Conservation (phyloP, 2,329 filamentous ascomycete species). For the Rasamsonia emersonii region DNA sequence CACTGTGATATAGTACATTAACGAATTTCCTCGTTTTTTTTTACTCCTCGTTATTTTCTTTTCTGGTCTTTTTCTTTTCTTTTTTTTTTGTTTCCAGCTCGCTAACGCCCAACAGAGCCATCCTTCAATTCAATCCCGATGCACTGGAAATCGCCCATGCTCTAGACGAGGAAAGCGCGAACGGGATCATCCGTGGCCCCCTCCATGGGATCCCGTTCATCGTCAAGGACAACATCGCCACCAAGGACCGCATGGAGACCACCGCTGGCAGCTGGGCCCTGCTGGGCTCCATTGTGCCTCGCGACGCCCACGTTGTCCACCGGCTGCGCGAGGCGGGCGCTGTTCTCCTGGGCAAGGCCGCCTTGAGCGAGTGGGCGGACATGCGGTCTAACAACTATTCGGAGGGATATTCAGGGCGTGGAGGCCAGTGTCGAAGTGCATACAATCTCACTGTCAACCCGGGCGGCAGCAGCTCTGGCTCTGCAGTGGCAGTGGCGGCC, state of each 20-base stretch:
- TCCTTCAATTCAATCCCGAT: slow-evolving; percentile 63
- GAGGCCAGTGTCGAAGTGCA: slow-evolving; percentile 55
- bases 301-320: slow-evolving; percentile 58
- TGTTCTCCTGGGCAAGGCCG: slow-evolving; percentile 62
- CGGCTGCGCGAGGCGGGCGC: slow-evolving; percentile 57
- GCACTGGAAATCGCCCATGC: slow-evolving; percentile 51
- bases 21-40: not conserved
- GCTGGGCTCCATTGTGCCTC: slow-evolving; percentile 55
- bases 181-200: slow-evolving; percentile 51
- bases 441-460: slow-evolving; percentile 63
- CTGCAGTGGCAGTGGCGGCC: slow-evolving; percentile 54
- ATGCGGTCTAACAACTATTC: slow-evolving; percentile 61
- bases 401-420: slow-evolving; percentile 57
- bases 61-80: not conserved
- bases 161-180: slow-evolving; percentile 52
- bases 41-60: not conserved
- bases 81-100: not conserved
- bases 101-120: slow-evolving; percentile 17
- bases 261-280: slow-evolving; percentile 63
- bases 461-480: slow-evolving; percentile 60
- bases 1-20: not conserved
- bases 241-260: slow-evolving; percentile 62
- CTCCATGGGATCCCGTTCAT: slow-evolving; percentile 69
- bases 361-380: slow-evolving; percentile 65
- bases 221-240: slow-evolving; percentile 61